Evolutionary conservation across 768 basidiomycete species (phyloP), one percentile per base, ranked within the genome.

Genomic region (Kwoniella bestiolae): DNA sequence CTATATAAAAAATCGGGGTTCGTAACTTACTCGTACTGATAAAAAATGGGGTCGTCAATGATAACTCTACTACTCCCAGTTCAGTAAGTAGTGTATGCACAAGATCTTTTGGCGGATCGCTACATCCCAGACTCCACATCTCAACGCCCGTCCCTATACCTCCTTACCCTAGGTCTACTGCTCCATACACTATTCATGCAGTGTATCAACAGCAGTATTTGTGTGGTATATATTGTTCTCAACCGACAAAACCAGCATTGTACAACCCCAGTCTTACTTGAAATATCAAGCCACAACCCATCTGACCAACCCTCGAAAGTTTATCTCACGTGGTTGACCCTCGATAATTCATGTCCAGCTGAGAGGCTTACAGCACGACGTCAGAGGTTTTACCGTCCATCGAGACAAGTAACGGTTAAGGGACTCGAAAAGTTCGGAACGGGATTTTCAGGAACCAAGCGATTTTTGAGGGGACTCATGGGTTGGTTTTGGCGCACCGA

Each of bases 381-480:
- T 61, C 60, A 61, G 49, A 57, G 34, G 14, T 4, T 52, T 29
- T 29, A 52, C 34, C 12, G 55, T 41, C 12, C 16, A 21, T 56
- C 29, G 21, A 35, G n/a, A 32, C 5, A 25, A 21, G 21, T 28
- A 7, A 12, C 1, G n/a, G 45, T 18, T n/a, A 32, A 25, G 41
- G 28, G 29, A 53, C 31, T 45, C 60, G 29, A 29, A 41, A 16
- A 25, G 12, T n/a, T 44, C 44, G 29, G 44, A 28, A 38, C 61
- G 61, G 52, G 61, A 63, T 63, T 63, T 63, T 63, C 61, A 63
- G 61, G 61, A 32, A 16, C 32, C 2, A 38, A 21, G 11, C n/a
- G 11, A 18, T 28, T 18, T 18, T 55, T 55, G 52, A 55, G 52
- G 52, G 52, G 52, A 55, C 52, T 55, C 52, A 55, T 55, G n/a